Evolutionary conservation across 2,329 filamentous ascomycete genomes (phyloP).

Genomic region (Alternaria infectoria): DNA sequence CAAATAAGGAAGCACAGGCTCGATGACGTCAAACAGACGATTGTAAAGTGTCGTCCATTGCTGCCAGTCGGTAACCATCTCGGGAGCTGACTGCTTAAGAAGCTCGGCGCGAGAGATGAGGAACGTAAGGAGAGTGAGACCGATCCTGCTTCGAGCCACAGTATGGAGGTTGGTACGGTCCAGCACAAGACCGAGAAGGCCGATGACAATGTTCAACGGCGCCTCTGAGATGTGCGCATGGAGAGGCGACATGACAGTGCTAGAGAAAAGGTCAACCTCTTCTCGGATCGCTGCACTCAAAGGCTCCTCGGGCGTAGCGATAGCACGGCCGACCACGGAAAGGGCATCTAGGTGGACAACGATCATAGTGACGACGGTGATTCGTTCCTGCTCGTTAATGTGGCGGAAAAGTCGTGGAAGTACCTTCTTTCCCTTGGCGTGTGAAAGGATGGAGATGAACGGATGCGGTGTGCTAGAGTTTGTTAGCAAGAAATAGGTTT

Average conservation of each 20-base stretch:
- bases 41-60: conserved; percentile 87
- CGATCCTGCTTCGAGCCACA: conserved; percentile 86
- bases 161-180: conserved; percentile 80
- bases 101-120: conserved; percentile 93
- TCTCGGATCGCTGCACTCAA: conserved; percentile 77
- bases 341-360: conserved; percentile 90
- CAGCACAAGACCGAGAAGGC: conserved; percentile 83
- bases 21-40: conserved; percentile 82
- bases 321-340: conserved; percentile 84
- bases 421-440: conserved; percentile 94
- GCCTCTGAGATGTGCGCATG: conserved; percentile 92
- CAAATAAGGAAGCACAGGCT: conserved; percentile 80
- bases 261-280: conserved; percentile 88
- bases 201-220: conserved; percentile 87
- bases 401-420: conserved; percentile 95
- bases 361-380: conserved; percentile 95
- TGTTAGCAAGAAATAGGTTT: conserved; percentile 18
- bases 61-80: conserved; percentile 69
- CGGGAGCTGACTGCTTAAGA: conserved; percentile 79
- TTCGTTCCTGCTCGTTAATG: conserved; percentile 88
- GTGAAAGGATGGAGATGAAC: conserved; percentile 94
- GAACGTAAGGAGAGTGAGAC: conserved; percentile 89
- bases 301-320: conserved; percentile 73
- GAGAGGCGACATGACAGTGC: conserved; percentile 86
- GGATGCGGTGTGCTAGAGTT: conserved; percentile 71